A percentile compares a stretch with the other conserved stretches of the same genome.
Conservation (phyloP, 2,329 filamentous ascomycete species). For the Neonectria magnoliae region DNA sequence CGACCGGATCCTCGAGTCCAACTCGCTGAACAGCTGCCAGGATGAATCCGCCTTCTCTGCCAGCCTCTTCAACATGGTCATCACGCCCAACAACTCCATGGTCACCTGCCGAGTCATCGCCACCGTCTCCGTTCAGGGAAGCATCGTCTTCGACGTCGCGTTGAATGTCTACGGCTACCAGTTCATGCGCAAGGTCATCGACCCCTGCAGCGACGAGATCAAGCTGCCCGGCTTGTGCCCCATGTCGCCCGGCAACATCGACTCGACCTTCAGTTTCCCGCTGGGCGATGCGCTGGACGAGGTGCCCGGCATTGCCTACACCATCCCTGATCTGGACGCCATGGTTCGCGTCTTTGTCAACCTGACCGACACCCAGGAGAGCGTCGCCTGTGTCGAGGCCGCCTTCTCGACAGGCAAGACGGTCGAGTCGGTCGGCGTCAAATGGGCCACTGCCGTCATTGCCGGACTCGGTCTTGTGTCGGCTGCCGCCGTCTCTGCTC, state of each 20-base stretch:
- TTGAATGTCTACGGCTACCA: slow-evolving; percentile 85
- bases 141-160: slow-evolving; percentile 79
- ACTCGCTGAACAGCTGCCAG: slow-evolving; percentile 86
- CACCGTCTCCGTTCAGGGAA: slow-evolving; percentile 82
- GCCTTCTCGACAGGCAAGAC: slow-evolving; percentile 90
- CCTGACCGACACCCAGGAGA: slow-evolving; percentile 66
- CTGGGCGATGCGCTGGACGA: slow-evolving; percentile 67
- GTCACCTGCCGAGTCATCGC: slow-evolving; percentile 80
- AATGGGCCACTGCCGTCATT: slow-evolving; percentile 89
- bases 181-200: slow-evolving; percentile 71
- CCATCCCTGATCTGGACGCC: slow-evolving; percentile 90
- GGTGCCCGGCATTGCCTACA: slow-evolving; percentile 87
- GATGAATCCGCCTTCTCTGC: slow-evolving; percentile 85
- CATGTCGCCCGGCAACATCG: slow-evolving; percentile 85
- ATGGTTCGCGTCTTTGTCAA: slow-evolving; percentile 85
- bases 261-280: slow-evolving; percentile 74
- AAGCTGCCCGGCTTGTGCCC: slow-evolving; percentile 81
- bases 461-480: slow-evolving; percentile 84
- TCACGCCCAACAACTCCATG: slow-evolving; percentile 78
- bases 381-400: slow-evolving; percentile 87
- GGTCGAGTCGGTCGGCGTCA: slow-evolving; percentile 86
- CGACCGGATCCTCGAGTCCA: slow-evolving; percentile 77
- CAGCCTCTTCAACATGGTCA: slow-evolving; percentile 85
- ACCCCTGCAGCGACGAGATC: slow-evolving; percentile 75
- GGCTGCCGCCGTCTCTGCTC: slow-evolving; percentile 86